Base-by-base conservation (phyloP, 371 early-diverging fungal species). In the Syncephalis fuscata region DNA sequence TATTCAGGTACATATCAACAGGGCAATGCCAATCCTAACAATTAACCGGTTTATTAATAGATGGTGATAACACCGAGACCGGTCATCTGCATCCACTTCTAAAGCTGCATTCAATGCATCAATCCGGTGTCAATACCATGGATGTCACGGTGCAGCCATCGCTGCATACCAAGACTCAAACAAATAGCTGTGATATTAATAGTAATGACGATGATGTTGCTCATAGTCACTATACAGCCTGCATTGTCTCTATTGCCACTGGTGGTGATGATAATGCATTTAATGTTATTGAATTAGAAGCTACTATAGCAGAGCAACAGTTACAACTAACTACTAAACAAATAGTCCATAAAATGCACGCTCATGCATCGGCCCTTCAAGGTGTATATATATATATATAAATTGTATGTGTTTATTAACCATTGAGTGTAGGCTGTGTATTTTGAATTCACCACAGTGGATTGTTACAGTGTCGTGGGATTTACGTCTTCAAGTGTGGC, bases 181-280 rank as follows among this genome's bases (percentile, higher is more conserved):
- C 9, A 7, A 48, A 48, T 9, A n/a, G n/a, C n/a, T n/a, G n/a
- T n/a, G n/a, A n/a, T n/a, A n/a, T n/a, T n/a, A n/a, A n/a, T n/a
- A n/a, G n/a, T n/a, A n/a, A n/a, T n/a, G n/a, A n/a, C n/a, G n/a
- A n/a, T n/a, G n/a, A n/a, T n/a, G n/a, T n/a, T n/a, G n/a, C n/a
- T n/a, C n/a, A n/a, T n/a, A n/a, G n/a, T n/a, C n/a, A n/a, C 32
- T 32, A 4, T 32, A 7, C 32, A 7, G 4, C 32, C 32, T 32
- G 7, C 11, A 40, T 42, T 8, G 32, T 68, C 9, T 32, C 65
- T 40, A 37, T 73, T 9, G 51, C 62, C 9, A 62, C 70, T 19
- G 74, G 74, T 25, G 74, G 74, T 16, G 74, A 73, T 54, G 74
- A 73, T 44, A 73, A 73, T 59, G 66, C 70, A 2, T 40, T 73